Evolutionary conservation across 2,329 filamentous ascomycete species (phyloP).

Genomic region (Xenosphaeropsis pyriputrescens): DNA sequence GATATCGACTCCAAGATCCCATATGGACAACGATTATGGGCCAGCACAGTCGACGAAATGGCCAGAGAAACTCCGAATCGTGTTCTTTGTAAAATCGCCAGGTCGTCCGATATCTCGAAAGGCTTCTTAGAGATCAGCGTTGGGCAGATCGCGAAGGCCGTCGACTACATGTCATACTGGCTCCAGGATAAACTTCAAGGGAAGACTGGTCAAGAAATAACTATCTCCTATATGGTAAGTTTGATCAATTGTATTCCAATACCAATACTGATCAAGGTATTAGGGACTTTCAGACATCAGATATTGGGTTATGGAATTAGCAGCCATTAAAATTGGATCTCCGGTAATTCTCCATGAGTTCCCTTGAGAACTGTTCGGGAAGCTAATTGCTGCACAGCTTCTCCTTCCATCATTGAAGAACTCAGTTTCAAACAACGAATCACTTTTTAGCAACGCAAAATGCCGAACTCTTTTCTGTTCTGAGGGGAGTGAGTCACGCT

Average conservation of each 20-base stretch:
- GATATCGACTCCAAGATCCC: neutral
- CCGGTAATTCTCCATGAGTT: neutral
- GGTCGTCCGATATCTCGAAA: neutral
- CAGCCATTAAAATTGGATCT: slow-evolving; percentile 1
- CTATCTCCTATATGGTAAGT: slow-evolving; percentile 1
- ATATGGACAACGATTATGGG: neutral
- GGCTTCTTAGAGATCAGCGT: slow-evolving; percentile 1
- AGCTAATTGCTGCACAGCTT: neutral
- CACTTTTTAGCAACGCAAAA: neutral
- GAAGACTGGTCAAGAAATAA: slow-evolving; percentile 1
- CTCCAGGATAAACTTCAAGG: neutral
- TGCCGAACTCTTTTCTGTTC: neutral
- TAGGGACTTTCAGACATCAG: slow-evolving; percentile 1
- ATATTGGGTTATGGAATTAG: slow-evolving; percentile 1
- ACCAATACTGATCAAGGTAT: too few species aligned
- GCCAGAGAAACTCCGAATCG: slow-evolving; percentile 1
- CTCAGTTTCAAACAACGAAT: slow-evolving; percentile 1
- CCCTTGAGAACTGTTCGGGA: neutral
- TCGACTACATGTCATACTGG: slow-evolving; percentile 2
- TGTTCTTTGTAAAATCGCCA: slow-evolving; percentile 1
- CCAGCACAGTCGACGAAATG: neutral
- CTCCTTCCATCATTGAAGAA: slow-evolving; percentile 1
- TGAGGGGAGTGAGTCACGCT: neutral
- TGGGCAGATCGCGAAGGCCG: neutral
- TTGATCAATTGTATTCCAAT: too few species aligned